These are phyloP conservation scores for Taphrina deformans DNA, from an alignment of 1,139 yeast genomes.

Conservation along the genomic window DNA sequence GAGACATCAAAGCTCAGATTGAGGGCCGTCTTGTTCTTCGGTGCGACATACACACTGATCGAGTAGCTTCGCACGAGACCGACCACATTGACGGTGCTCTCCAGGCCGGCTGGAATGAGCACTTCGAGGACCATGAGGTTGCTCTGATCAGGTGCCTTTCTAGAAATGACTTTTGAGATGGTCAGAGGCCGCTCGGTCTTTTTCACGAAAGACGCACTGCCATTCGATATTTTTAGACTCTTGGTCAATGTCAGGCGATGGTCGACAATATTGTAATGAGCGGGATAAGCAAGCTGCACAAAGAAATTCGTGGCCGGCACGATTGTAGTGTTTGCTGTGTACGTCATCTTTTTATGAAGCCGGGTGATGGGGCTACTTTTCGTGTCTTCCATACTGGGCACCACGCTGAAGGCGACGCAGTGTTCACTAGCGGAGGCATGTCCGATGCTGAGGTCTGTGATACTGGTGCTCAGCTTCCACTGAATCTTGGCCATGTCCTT, in stretches of 20 bases:
- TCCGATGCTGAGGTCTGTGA: background rate
- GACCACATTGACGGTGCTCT: background rate
- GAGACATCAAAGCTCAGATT: background rate
- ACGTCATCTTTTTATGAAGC: background rate
- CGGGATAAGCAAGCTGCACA: conserved; percentile 1
- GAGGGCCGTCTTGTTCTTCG: background rate
- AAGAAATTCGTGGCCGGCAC: conserved; percentile 1
- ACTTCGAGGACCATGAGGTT: background rate
- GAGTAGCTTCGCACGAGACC: conserved; percentile 1
- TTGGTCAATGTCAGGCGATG: background rate
- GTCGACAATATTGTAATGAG: background rate
- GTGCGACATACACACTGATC: background rate
- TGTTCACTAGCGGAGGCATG: background rate
- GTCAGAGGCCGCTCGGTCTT: background rate
- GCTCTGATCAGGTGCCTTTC: background rate
- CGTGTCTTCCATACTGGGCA: background rate
- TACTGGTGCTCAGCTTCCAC: background rate
- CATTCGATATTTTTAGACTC: background rate
- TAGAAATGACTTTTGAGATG: background rate
- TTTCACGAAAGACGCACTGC: background rate
- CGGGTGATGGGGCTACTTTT: background rate
- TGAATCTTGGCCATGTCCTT: background rate
- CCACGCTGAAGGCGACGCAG: background rate
- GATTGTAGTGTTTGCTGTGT: background rate
- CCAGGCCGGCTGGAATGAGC: background rate